Evolutionary conservation across 2,329 filamentous ascomycete genomes (phyloP), one percentile per base, ranked within the genome.

Genomic region (Cladophialophora carrionii): DNA sequence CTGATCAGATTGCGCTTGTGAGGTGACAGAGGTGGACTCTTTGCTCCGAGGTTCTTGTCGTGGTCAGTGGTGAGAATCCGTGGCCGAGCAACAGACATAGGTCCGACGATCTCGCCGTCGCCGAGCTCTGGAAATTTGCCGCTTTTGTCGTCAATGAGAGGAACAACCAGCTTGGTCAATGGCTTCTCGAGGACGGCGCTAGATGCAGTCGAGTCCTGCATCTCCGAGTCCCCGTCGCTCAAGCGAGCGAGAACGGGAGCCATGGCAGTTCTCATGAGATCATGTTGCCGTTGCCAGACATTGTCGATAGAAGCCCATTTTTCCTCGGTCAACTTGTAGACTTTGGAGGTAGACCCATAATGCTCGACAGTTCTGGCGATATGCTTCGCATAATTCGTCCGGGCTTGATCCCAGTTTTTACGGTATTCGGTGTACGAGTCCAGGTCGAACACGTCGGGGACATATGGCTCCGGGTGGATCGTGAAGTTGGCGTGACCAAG

Each of bases 401-500:
- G 86, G 31, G 94, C 94, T 37, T 86, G 79, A 72, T 94, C 89
- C 92, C 93, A 96, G 73, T 96, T 90, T 6, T 85, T 82, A 58
- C 90, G 87, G 57, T 96, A 82, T 73, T 87, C 84, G 37, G 84
- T 84, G 73, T 87, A 86, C 2, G 82, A 79, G 4, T 85, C 82
- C 9, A 88, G 74, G 69, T 89, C 87, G 68, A 86, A 85, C 2
- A 74, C 74, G 17, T 87, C 83, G 0, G 91, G 89, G 8, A 85
- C 77, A 73, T 96, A 96, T 0, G 93, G 94, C 74, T 88, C 86
- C 0, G 93, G 93, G 24, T 86, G 80, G 71, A 98, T 96, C 72
- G 86, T 93, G 76, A 96, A 97, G 79, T 98, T 96, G 69, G 93
- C 93, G 75, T 98, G 93, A 31, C 94, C 94, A 14, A 98, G 85